Percentiles rank a stretch among this genome's conserved stretches.
These are phyloP conservation scores for Candida khao-thaluensis DNA, from an alignment of 805 yeast genomes.

Conservation along the genomic window DNA sequence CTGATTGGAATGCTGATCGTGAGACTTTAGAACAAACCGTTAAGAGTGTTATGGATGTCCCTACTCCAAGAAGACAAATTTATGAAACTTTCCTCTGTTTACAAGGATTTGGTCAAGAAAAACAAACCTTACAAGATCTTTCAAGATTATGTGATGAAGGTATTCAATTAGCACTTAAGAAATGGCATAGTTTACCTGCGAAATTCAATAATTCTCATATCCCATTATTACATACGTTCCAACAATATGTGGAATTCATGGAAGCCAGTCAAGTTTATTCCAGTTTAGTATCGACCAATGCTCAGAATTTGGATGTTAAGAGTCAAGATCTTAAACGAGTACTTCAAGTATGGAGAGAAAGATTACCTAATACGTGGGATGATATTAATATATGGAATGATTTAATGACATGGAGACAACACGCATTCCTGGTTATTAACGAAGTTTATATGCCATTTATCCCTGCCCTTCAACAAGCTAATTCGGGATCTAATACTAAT, in stretches of 20 bases:
- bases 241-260: constrained; percentile 95
- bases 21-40: constrained; percentile 94
- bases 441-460: constrained; percentile 91
- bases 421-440: constrained; percentile 94
- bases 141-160: constrained; percentile 93
- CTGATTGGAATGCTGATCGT: constrained; percentile 95
- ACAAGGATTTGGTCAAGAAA: constrained; percentile 91
- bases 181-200: constrained; percentile 90
- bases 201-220: constrained; percentile 79
- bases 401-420: constrained; percentile 97
- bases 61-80: constrained; percentile 94
- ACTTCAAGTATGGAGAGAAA: constrained; percentile 95
- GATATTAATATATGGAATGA: constrained; percentile 98
- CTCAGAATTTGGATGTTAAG: constrained; percentile 86
- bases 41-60: constrained; percentile 96
- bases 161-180: constrained; percentile 83
- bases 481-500: constrained; percentile 68
- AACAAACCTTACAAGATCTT: constrained; percentile 80
- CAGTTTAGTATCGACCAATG: constrained; percentile 82
- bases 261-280: constrained; percentile 95
- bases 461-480: constrained; percentile 72
- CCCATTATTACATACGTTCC: constrained; percentile 89
- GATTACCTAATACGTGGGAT: constrained; percentile 96
- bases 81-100: constrained; percentile 91
- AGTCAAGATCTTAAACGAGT: constrained; percentile 94